phyloP scores from a whole-genome alignment of 2,329 filamentous ascomycete species.

The Beauveria scarabaeidicola region DNA sequence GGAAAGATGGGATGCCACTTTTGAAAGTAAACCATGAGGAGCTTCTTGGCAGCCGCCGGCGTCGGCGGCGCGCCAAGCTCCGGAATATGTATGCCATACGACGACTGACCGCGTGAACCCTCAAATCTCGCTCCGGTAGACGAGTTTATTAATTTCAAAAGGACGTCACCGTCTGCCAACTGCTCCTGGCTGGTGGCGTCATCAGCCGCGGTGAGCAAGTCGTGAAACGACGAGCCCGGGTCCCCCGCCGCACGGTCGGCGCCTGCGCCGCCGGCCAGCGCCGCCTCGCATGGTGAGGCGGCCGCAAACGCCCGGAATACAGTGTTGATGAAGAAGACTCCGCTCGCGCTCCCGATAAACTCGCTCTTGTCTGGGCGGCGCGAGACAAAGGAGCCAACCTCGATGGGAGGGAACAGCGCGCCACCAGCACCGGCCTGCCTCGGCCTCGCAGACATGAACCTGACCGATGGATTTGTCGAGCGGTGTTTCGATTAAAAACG shows the following conservation, averaged over 20 bases:
- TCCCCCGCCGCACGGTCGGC: constrained; percentile 5
- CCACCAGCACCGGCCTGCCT: background rate
- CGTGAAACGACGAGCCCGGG: background rate
- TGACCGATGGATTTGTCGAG: background rate
- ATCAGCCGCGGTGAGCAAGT: background rate
- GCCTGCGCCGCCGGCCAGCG: constrained; percentile 3
- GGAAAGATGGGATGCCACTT: constrained; percentile 45
- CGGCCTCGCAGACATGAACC: background rate
- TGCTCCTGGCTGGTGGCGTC: background rate
- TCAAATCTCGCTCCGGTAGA: background rate
- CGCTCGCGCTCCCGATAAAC: constrained; percentile 43
- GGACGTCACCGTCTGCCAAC: background rate
- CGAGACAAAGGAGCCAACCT: constrained; percentile 3
- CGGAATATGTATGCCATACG: constrained; percentile 14
- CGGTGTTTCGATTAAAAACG: background rate
- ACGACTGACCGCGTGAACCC: constrained; percentile 1
- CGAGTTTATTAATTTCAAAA: background rate
- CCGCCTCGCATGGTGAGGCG: constrained; percentile 16
- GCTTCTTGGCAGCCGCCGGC: constrained; percentile 25
- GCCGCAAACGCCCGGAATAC: constrained; percentile 41
- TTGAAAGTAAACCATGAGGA: constrained; percentile 41
- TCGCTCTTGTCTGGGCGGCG: constrained; percentile 28
- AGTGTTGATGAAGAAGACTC: constrained; percentile 46
- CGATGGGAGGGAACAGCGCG: constrained; percentile 4
- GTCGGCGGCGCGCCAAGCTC: constrained; percentile 22